Evolutionary conservation across 805 yeast species (phyloP), one percentile per base, ranked within the genome.

Genomic region (Hanseniaspora taiwanica): DNA sequence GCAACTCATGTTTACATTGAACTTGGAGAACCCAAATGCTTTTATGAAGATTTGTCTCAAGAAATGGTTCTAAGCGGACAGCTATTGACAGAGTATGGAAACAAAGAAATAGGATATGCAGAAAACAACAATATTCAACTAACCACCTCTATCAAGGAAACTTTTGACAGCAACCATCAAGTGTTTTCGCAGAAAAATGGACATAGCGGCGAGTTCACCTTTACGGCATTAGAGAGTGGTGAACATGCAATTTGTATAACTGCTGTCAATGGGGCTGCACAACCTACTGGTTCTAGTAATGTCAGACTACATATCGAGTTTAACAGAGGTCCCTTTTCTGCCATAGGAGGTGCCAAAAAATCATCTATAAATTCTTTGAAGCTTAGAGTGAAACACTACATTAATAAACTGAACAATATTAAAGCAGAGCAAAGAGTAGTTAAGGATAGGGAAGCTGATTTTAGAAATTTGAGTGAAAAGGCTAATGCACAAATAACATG

Each of bases 231-330:
- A 36, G 94, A 81, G 40, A 65, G 79, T 9, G 96, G 96, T 29
- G 93, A 82, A 56, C 96, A 86, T 66, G 69, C 71, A 51, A 69
- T 87, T 51, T 86, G 96, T 62, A 64, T 86, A 58, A 76, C 76
- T 32, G 76, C 24, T 36, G 36, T n/a, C 9, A 35, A 16, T 19
- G 33, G 9, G 31, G 34, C 21, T 20, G 31, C 33, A 16, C n/a
- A n/a, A 40, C 29, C 13, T 36, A 40, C 9, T 36, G 39, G 3
- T 36, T 35, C 17, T n/a, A 52, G 64, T 45, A 62, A 61, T 44
- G 78, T 84, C 50, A 73, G 91, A 57, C 69, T 89, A 37, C 75
- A 75, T 55, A 67, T 86, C 40, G 94, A 83, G 56, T 64, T 84
- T 44, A 81, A 74, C 13, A 64, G 75, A 29, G 84, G 83, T n/a